phyloP scores from a whole-genome alignment of 2,329 filamentous ascomycete genomes.

The Pestalotiopsis sp. region DNA sequence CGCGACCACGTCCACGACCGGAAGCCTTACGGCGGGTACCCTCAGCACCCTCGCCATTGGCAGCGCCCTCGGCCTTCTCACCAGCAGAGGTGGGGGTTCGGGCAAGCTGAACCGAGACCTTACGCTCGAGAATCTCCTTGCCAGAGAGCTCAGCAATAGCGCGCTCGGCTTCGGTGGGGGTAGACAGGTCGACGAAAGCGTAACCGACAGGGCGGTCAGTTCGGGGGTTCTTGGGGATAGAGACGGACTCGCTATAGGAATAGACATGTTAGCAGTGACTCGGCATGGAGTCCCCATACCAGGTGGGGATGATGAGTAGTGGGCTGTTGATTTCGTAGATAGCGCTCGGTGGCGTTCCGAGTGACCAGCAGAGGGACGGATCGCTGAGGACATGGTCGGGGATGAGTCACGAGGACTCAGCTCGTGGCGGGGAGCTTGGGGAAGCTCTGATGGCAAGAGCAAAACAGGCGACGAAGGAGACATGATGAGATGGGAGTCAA shows the following conservation, averaged over 20 bases:
- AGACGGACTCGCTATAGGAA: slow-evolving; percentile 83
- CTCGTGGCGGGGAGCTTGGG: not conserved
- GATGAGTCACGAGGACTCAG: not conserved
- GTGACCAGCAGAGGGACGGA: not conserved
- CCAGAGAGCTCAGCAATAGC: slow-evolving; percentile 95
- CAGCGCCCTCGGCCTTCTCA: slow-evolving; percentile 71
- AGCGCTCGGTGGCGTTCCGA: not conserved
- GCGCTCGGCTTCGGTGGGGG: slow-evolving; percentile 90
- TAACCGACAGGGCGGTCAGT: slow-evolving; percentile 98
- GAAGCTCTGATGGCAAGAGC: not conserved
- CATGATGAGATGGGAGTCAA: not conserved
- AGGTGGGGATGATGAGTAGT: not conserved
- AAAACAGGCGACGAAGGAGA: not conserved
- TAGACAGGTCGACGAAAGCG: slow-evolving; percentile 97
- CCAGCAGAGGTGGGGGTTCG: slow-evolving; percentile 90
- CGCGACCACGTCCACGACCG: slow-evolving; percentile 69
- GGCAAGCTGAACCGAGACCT: slow-evolving; percentile 98
- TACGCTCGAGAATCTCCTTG: slow-evolving; percentile 96
- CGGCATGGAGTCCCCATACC: slow-evolving; percentile 28
- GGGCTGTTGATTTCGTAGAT: not conserved
- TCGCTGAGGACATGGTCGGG: not conserved
- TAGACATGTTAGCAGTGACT: slow-evolving; percentile 20
- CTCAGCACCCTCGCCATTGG: slow-evolving; percentile 76
- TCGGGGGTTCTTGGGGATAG: slow-evolving; percentile 98
- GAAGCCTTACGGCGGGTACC: slow-evolving; percentile 65